Conservation (phyloP, 2,329 filamentous ascomycete genomes). For the Phialophora chinensis region DNA sequence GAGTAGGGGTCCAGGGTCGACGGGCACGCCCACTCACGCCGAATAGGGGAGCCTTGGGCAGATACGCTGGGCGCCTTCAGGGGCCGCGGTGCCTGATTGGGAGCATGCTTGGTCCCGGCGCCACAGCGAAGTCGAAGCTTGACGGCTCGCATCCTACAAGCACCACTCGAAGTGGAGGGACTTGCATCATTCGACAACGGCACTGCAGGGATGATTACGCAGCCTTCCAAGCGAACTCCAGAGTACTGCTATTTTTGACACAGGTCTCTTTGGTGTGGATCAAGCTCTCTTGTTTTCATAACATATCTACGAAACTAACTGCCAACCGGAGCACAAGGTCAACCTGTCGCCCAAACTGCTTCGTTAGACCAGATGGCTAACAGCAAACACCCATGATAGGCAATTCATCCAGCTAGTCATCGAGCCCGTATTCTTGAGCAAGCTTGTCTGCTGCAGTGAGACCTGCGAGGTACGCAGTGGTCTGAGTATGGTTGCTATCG, state of each 20-base stretch:
- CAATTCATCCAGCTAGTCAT: constrained; percentile 20
- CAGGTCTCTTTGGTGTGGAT: background rate
- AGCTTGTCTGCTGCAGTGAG: constrained; percentile 59
- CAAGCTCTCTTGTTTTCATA: background rate
- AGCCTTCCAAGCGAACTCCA: background rate
- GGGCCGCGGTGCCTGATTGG: constrained; percentile 16
- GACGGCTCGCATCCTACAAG: background rate
- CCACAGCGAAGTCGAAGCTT: background rate
- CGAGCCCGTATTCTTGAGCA: constrained; percentile 52
- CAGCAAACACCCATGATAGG: background rate
- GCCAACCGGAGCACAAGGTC: background rate
- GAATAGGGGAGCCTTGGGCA: constrained; percentile 1
- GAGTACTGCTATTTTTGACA: constrained; percentile 9
- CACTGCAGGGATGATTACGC: constrained; percentile 4
- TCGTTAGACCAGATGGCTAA: background rate
- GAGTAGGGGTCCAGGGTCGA: constrained; percentile 6
- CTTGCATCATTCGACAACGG: background rate
- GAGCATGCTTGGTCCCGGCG: background rate
- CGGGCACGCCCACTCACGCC: background rate
- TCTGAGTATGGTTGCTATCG: constrained; percentile 58
- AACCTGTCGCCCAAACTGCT: background rate
- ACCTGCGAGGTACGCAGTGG: constrained; percentile 61
- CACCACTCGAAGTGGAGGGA: background rate
- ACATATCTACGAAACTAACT: background rate
- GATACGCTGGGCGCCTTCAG: constrained; percentile 2